Evolutionary conservation across 495 filamentous ascomycete species (phyloP).

Genomic region (Gamarada debralockiae): DNA sequence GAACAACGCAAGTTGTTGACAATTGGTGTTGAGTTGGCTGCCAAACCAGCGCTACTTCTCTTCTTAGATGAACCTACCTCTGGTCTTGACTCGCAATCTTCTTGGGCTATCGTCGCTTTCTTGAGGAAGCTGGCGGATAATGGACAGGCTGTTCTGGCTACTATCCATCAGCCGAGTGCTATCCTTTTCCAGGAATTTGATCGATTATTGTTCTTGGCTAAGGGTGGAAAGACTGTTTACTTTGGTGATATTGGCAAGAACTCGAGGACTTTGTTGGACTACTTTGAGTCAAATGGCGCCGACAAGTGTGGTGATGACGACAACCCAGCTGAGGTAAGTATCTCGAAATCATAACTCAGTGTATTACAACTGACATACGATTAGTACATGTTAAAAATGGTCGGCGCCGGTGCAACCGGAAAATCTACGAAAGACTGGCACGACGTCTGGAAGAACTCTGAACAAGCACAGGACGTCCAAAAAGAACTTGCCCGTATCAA

Average conservation of each 20-base stretch:
- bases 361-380: neutral
- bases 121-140: conserved; percentile 77
- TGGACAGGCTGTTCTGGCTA: conserved; percentile 86
- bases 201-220: conserved; percentile 68
- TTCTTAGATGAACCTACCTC: conserved; percentile 79
- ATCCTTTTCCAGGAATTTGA: conserved; percentile 93
- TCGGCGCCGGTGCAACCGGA: conserved; percentile 22
- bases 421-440: conserved; percentile 64
- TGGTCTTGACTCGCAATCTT: conserved; percentile 58
- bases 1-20: conserved; percentile 88
- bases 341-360: conserved; percentile 9
- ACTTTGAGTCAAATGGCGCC: conserved; percentile 74
- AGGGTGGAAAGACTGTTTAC: conserved; percentile 76
- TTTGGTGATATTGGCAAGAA: conserved; percentile 75
- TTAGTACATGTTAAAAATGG: conserved; percentile 17
- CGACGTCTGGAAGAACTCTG: conserved; percentile 68
- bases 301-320: conserved; percentile 66
- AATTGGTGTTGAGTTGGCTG: conserved; percentile 88
- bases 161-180: conserved; percentile 89
- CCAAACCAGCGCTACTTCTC: conserved; percentile 82
- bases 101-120: conserved; percentile 77
- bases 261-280: conserved; percentile 57
- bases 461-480: conserved; percentile 60
- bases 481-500: conserved; percentile 71
- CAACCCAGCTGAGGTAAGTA: conserved; percentile 43